Evolutionary conservation across 768 basidiomycete species (phyloP), one percentile per base, ranked within the genome.

Genomic region (Hericium erinaceus): DNA sequence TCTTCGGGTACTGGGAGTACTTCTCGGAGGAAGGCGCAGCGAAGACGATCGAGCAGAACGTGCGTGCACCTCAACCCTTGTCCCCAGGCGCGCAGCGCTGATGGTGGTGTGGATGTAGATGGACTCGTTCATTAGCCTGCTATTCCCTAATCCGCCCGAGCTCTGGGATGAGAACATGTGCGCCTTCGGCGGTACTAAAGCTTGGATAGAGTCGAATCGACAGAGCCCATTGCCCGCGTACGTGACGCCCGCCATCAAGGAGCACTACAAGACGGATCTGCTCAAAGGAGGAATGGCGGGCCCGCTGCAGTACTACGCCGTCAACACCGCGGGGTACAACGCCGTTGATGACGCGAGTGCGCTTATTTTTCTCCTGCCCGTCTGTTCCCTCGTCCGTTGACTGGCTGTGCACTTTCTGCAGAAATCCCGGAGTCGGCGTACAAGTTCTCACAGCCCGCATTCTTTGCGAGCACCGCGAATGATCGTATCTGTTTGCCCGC

Each of bases 1-100:
- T 73, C 15, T 61, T 71, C 56, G 78, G 77, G 7, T 79, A 78
- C 59, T 78, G 75, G 75, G 62, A 61, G 52, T 75, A 72, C 55
- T 63, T 78, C 37, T 59, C 56, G 3, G 61, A 62, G 52, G 68
- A 70, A 4, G 68, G 63, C 4, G 71, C 74, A 6, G 67, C 69
- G 2, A 53, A 51, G 15, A 11, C 69, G 57, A 72, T 75, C 20
- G 70, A 73, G 57, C 63, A 64, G 2, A 67, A 73, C 50, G 74
- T 76, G 54, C 44, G 44, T 33, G 28, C 8, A 33, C 44, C 15
- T 4, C 8, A 5, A 4, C 28, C 28, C 8, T 4, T 33, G 4
- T 33, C 4, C 4, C 28, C 28, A 33, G 5, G 28, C 28, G 28
- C 28, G 28, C 28, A 33, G 28, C 28, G 28, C 28, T 33, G 28